These are phyloP conservation scores for Xylaria sp. DNA, from an alignment of 2,329 filamentous ascomycete species.

Conservation along the genomic window DNA sequence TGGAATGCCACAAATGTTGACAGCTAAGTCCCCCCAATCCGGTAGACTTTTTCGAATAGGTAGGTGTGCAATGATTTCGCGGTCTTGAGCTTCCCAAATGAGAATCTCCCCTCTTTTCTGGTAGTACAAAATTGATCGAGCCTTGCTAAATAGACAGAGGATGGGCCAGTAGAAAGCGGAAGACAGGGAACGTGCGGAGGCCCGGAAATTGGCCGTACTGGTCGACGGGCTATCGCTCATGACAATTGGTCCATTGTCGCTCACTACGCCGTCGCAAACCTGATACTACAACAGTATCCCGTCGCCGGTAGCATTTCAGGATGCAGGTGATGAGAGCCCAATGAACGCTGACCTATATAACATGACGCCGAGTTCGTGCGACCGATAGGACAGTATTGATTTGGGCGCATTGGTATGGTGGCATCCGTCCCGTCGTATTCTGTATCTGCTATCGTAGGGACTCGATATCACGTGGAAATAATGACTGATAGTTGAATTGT, in stretches of 20 bases:
- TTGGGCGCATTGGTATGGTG: neutral
- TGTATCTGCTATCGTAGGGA: neutral
- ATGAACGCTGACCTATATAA: neutral
- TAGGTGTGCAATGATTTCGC: constrained; percentile 18
- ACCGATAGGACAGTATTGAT: neutral
- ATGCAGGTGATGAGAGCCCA: neutral
- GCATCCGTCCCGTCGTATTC: neutral
- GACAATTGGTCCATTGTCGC: constrained; percentile 4
- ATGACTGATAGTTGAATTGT: neutral
- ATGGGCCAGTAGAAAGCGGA: constrained; percentile 30
- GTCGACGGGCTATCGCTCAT: neutral
- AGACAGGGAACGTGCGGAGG: constrained; percentile 24
- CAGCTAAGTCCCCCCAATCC: neutral
- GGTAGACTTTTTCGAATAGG: constrained; percentile 24
- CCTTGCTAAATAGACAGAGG: neutral
- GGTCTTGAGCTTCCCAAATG: constrained; percentile 33
- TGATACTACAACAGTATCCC: neutral
- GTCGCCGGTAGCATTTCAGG: neutral
- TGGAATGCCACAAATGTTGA: neutral
- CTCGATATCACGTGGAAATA: neutral
- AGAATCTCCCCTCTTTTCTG: constrained; percentile 18
- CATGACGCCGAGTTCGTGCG: constrained; percentile 3
- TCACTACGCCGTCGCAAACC: neutral
- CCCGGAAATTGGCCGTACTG: constrained; percentile 12
- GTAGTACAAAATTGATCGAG: constrained; percentile 12